Evolutionary conservation across 495 filamentous ascomycete species (phyloP).

Genomic region (Penicillium subrubescens): DNA sequence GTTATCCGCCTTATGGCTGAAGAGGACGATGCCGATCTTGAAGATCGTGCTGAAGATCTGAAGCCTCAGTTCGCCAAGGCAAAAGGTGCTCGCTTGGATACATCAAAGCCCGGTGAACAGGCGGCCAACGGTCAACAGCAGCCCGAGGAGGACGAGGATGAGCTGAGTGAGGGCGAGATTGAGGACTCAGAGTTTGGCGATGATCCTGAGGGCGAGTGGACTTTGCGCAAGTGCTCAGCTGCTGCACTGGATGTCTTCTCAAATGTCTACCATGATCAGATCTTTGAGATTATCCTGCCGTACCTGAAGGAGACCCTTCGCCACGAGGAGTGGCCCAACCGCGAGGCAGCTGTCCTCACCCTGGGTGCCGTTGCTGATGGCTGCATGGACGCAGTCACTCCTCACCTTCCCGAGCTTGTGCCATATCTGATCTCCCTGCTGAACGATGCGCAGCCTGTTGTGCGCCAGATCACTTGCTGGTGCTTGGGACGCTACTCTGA

Average conservation of each 20-base stretch:
- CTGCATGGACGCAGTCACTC: constrained; percentile 85
- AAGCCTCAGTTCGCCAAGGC: constrained; percentile 91
- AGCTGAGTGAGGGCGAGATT: constrained; percentile 88
- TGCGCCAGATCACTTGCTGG: constrained; percentile 98
- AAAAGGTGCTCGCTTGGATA: constrained; percentile 52
- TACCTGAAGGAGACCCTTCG: constrained; percentile 89
- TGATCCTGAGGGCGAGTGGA: constrained; percentile 93
- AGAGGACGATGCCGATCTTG: constrained; percentile 86
- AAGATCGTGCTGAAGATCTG: constrained; percentile 88
- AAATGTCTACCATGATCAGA: constrained; percentile 80
- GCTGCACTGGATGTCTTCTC: constrained; percentile 94
- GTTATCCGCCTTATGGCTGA: constrained; percentile 79
- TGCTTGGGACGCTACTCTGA: constrained; percentile 90
- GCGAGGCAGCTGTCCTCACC: constrained; percentile 93
- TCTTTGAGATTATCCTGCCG: constrained; percentile 89
- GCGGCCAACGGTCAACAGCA: constrained; percentile 53
- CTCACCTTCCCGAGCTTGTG: constrained; percentile 87
- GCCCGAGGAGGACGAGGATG: constrained; percentile 59
- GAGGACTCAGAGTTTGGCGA: constrained; percentile 71
- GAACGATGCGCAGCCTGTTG: constrained; percentile 84
- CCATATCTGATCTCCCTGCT: constrained; percentile 88
- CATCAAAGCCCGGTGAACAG: constrained; percentile 48
- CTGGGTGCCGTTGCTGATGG: constrained; percentile 95
- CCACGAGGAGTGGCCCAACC: constrained; percentile 86
- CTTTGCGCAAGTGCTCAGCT: constrained; percentile 94